Evolutionary conservation across 1,139 yeast species (phyloP), one percentile per base, ranked within the genome.

Genomic region (Kluyveromyces sp.): DNA sequence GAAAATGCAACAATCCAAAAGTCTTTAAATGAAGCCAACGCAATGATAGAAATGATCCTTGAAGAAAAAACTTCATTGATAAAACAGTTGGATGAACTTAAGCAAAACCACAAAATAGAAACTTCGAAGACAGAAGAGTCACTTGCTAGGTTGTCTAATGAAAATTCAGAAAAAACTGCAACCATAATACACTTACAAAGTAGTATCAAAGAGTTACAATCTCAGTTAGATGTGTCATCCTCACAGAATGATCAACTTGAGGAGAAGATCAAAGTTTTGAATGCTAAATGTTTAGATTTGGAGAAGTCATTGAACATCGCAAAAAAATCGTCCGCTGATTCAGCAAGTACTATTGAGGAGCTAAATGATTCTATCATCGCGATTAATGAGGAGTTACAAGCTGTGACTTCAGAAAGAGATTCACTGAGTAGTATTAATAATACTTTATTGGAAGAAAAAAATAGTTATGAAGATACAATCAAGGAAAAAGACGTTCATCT

Each of bases 281-380:
- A 54, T 15, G 37, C 40, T 4, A 52, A 52, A 41, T 34, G 39
- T 27, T 5, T 6, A 7, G 29, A 21, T 7, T 31, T 48, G 21
- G 41, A 47, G 8, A 34, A 36, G 4, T 27, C 35, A 7, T 30
- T 54, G 0, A 41, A 47, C 2, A 47, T 43, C 0, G 43, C 44
- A n/a, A 51, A 51, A 39, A 36, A 39, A 15, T 45, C 48, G 36
- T 31, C 34, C 0, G 41, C 61, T 7, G 52, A 57, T 28, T 39
- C 25, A 15, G 40, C 37, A 10, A 31, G 10, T 5, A 36, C 37
- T 3, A 42, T 34, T 8, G 33, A 39, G 6, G 48, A 47, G 21
- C 25, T 35, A 25, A 47, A 45, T 37, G 47, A 32, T 7, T 41
- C 43, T 10, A 34, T 41, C 4, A 34, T 41, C 27, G 43, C 43